Evolutionary conservation across 805 yeast species (phyloP).

Genomic region (Saccharomycopsis sp.): DNA sequence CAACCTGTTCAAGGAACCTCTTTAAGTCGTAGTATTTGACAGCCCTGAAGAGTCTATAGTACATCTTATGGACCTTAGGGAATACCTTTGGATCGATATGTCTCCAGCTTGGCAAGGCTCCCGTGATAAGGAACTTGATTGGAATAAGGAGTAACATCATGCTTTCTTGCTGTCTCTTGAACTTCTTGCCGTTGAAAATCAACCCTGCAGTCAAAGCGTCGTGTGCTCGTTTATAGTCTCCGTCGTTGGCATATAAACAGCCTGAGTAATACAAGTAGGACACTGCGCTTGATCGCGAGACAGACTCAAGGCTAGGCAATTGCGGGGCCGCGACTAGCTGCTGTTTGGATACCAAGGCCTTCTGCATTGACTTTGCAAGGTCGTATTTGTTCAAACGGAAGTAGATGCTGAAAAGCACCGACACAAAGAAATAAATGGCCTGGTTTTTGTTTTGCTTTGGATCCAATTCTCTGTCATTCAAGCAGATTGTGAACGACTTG

Average conservation of each 20-base stretch:
- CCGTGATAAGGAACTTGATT: conserved; percentile 43
- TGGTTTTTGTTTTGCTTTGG: conserved; percentile 42
- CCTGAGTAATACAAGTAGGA: conserved; percentile 67
- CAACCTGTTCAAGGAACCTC: conserved; percentile 41
- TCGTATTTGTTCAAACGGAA: conserved; percentile 60
- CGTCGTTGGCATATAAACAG: conserved; percentile 56
- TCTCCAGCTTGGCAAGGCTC: conserved; percentile 38
- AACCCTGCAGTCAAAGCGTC: not conserved
- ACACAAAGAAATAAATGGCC: conserved; percentile 66
- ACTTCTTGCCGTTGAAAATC: not conserved
- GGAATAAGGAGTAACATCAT: conserved; percentile 63
- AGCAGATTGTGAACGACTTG: conserved; percentile 65
- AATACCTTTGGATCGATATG: conserved; percentile 31
- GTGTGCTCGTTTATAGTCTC: conserved; percentile 20
- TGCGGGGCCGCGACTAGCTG: conserved; percentile 26
- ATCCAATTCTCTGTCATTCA: conserved; percentile 69
- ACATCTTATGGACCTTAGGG: conserved; percentile 38
- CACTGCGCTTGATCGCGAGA: conserved; percentile 47
- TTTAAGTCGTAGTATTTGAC: conserved; percentile 49
- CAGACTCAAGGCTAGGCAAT: conserved; percentile 42
- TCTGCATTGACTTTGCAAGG: conserved; percentile 66
- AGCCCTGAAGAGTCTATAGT: conserved; percentile 42
- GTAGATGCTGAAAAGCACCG: conserved; percentile 62
- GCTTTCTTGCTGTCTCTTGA: conserved; percentile 20
- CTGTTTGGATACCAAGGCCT: conserved; percentile 53